Evolutionary conservation across 192 early-diverging fungal genomes (phyloP).

Genomic region (Chytriomyces sp.): DNA sequence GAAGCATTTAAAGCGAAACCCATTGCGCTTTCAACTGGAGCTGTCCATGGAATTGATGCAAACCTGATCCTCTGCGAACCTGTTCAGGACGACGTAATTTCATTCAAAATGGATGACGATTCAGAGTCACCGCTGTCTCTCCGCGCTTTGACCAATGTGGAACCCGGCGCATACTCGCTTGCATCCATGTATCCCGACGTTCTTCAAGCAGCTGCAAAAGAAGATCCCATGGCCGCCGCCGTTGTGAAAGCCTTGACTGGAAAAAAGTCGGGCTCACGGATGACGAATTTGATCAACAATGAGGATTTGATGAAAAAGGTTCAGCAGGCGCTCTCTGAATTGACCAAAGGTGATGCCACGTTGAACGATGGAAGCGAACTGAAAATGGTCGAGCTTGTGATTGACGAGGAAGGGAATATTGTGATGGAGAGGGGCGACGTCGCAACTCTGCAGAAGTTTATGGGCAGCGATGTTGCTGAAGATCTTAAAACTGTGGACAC

Average conservation of each 20-base stretch:
- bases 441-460: not conserved
- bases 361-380: not conserved
- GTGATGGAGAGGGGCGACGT: not conserved
- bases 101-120: not conserved
- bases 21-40: not conserved
- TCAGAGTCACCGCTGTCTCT: not conserved
- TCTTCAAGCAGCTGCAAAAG: not conserved
- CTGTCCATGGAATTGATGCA: not conserved
- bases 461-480: not conserved
- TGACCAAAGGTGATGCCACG: not conserved
- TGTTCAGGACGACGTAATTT: not conserved
- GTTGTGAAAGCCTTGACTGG: not conserved
- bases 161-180: not conserved
- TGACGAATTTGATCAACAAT: not conserved
- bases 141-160: not conserved
- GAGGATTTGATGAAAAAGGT: slow-evolving; percentile 7
- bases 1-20: slow-evolving; percentile 10
- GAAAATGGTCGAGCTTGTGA: slow-evolving; percentile 15
- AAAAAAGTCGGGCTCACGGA: too few relatives aligned
- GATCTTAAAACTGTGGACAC: not conserved
- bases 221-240: not conserved
- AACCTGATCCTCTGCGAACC: slow-evolving; percentile 5
- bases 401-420: slow-evolving; percentile 23
- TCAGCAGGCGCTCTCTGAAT: slow-evolving; percentile 3
- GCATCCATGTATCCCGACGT: slow-evolving; percentile 2